These are phyloP conservation scores for Botrytis aclada DNA, from an alignment of 2,329 filamentous ascomycete genomes.

Conservation along the genomic window DNA sequence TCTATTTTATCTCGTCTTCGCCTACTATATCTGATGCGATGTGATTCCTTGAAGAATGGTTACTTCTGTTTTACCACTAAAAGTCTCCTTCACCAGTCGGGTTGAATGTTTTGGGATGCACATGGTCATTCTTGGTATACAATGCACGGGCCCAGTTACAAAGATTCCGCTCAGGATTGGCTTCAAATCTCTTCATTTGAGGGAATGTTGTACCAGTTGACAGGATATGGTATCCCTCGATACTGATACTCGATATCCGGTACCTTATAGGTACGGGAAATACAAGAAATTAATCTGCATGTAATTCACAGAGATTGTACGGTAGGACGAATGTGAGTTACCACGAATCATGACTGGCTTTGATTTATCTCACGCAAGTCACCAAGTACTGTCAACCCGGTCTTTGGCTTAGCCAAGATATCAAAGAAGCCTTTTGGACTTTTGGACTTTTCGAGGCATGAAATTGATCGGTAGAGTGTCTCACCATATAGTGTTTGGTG, in stretches of 20 bases:
- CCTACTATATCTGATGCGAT: constrained; percentile 19
- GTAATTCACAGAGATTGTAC: not conserved
- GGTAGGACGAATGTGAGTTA: not conserved
- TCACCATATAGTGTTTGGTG: constrained; percentile 3
- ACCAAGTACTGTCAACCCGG: constrained; percentile 16
- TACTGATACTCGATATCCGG: not conserved
- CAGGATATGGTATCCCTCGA: not conserved
- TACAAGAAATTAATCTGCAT: constrained; percentile 1
- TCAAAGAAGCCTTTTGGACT: not conserved
- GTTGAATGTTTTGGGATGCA: constrained; percentile 4
- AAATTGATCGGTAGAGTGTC: not conserved
- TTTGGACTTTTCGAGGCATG: constrained; percentile 3
- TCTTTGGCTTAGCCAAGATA: constrained; percentile 19
- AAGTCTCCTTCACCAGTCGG: constrained; percentile 18
- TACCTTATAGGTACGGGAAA: not conserved
- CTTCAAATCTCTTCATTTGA: constrained; percentile 5
- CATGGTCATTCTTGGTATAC: constrained; percentile 10
- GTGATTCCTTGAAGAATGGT: not conserved
- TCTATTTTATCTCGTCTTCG: constrained; percentile 16
- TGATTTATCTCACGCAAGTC: not conserved
- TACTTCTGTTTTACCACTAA: not conserved
- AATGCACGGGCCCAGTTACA: constrained; percentile 11
- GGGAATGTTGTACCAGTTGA: not conserved
- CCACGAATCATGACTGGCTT: not conserved
- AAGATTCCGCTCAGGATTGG: constrained; percentile 1